Percentiles rank a stretch among this genome's conserved stretches.
These are phyloP conservation scores for Theileria parva DNA, from an alignment of 169 alveolate genomes.

Conservation along the genomic window DNA sequence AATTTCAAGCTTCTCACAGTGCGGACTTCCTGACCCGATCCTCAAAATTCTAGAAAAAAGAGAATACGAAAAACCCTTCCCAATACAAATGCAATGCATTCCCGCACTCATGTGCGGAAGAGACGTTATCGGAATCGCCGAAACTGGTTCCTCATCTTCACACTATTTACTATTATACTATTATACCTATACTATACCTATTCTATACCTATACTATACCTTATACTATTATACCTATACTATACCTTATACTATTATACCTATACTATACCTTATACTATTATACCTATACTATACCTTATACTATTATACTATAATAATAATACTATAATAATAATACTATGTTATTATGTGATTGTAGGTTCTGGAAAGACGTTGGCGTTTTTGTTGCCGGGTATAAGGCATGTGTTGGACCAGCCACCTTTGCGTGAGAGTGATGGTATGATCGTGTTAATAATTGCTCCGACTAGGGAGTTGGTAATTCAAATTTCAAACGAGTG, in stretches of 20 bases:
- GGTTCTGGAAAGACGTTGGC: conserved; percentile 98
- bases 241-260: no score
- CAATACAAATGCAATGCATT: conserved; percentile 95
- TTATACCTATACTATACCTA: no score
- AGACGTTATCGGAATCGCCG: conserved; percentile 98
- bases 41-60: conserved; percentile 87
- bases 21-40: conserved; percentile 94
- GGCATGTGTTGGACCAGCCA: conserved; percentile 90
- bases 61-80: conserved; percentile 91
- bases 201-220: no score
- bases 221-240: no score
- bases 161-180: no score
- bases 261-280: no score
- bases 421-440: conserved; percentile 89
- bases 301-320: no score
- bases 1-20: conserved; percentile 91
- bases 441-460: conserved; percentile 85
- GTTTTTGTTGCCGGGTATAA: conserved; percentile 93
- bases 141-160: conserved; percentile 87
- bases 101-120: conserved; percentile 94
- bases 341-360: not conserved
- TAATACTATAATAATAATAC: not conserved
- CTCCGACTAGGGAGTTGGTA: conserved; percentile 94
- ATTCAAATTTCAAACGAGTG: conserved; percentile 89
- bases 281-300: no score